Percentiles rank a stretch among this genome's conserved stretches.
These are phyloP conservation scores for Aquilaria sinensis DNA, from an alignment of 345 rosid species.

Conservation along the genomic window DNA sequence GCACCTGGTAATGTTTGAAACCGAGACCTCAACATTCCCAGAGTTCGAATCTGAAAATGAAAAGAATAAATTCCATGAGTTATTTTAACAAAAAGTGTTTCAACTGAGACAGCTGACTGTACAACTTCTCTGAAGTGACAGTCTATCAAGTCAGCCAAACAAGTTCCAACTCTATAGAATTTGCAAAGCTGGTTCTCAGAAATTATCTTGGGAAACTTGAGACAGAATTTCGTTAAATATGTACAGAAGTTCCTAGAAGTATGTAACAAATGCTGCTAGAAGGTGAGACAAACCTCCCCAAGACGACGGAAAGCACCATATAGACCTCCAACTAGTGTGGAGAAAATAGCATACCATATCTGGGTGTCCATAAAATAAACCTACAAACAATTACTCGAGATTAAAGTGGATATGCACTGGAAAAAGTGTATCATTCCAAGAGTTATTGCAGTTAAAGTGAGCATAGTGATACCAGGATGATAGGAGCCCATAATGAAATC, in stretches of 20 bases:
- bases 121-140: too few species aligned
- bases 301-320: constrained; percentile 56
- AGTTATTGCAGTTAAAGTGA: neutral
- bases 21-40: constrained; percentile 52
- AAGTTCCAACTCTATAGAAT: too few species aligned
- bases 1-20: constrained; percentile 51
- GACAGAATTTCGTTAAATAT: too few species aligned
- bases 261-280: too few species aligned
- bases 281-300: constrained; percentile 35
- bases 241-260: neutral
- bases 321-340: constrained; percentile 50
- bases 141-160: too few species aligned
- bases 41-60: constrained; percentile 43
- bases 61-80: constrained; percentile 7
- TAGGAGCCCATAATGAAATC: constrained; percentile 48
- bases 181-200: too few species aligned
- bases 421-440: constrained; percentile 1
- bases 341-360: constrained; percentile 55
- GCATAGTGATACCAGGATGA: constrained; percentile 32
- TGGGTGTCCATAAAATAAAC: constrained; percentile 61
- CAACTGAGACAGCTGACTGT: too few species aligned
- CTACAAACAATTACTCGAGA: constrained; percentile 17
- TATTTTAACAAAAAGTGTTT: too few species aligned
- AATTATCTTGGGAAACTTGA: too few species aligned
- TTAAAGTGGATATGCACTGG: constrained; percentile 6